These are phyloP conservation scores for Scenedesmus sp. DNA, from an alignment of 163 green algal genomes.

Conservation along the genomic window DNA sequence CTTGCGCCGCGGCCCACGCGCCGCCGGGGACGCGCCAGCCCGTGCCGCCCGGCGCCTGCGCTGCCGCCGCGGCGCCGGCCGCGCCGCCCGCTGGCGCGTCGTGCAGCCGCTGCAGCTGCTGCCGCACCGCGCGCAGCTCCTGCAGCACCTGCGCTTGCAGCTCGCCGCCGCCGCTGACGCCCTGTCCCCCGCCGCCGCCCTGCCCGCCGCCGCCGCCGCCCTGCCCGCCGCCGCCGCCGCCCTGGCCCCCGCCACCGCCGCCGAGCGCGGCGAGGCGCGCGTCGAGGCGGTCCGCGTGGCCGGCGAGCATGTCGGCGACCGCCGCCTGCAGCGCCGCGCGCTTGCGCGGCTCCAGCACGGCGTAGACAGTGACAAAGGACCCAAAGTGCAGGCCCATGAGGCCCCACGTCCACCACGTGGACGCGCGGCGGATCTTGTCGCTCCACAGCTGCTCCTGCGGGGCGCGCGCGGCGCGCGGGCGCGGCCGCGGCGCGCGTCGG, in stretches of 20 bases:
- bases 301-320: conserved; percentile 22
- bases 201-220: neutral
- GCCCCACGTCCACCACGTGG: conserved; percentile 61
- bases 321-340: conserved; percentile 20
- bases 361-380: conserved; percentile 47
- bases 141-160: neutral
- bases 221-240: neutral
- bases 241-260: neutral
- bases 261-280: neutral
- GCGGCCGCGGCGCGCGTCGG: too few species aligned
- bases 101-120: conserved; percentile 22
- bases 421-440: conserved; percentile 60
- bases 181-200: neutral
- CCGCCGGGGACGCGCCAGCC: conserved; percentile 27
- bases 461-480: neutral
- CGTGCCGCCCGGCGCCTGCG: conserved; percentile 4
- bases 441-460: conserved; percentile 58
- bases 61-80: neutral
- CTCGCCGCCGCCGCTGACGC: neutral
- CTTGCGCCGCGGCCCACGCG: conserved; percentile 7
- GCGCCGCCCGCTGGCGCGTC: neutral
- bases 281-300: conserved; percentile 9
- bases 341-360: conserved; percentile 46
- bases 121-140: neutral
- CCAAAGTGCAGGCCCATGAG: conserved; percentile 60